phyloP scores from a whole-genome alignment of 495 filamentous ascomycete genomes.

The Neurospora sp. region DNA sequence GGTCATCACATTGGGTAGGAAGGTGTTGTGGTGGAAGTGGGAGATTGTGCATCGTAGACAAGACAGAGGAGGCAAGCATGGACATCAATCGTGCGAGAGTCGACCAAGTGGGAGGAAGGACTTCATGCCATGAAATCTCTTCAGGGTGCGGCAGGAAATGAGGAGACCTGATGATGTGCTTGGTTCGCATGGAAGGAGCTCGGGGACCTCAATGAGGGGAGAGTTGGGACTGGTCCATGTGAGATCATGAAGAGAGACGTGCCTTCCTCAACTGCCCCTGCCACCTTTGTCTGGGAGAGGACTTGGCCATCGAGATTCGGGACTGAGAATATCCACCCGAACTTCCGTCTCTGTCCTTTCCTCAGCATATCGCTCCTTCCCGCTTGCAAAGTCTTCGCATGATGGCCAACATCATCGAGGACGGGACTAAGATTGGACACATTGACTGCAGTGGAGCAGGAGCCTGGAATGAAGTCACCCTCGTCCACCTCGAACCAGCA shows the following conservation, averaged over 20 bases:
- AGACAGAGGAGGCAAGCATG: neutral
- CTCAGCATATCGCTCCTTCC: neutral
- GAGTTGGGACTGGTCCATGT: neutral
- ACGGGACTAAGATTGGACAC: neutral
- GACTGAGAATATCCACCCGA: neutral
- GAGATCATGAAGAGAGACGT: neutral
- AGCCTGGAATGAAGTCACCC: neutral
- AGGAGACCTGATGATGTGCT: neutral
- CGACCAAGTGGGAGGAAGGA: neutral
- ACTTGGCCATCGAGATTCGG: neutral
- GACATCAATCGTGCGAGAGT: neutral
- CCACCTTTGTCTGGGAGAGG: neutral
- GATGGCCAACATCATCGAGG: neutral
- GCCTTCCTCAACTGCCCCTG: neutral
- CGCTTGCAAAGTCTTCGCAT: neutral
- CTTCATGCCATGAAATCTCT: neutral
- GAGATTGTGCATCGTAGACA: neutral
- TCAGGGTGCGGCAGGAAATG: neutral
- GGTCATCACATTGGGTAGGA: neutral
- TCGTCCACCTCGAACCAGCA: neutral
- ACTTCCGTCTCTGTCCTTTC: neutral
- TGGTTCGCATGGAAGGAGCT: neutral
- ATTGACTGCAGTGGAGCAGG: neutral
- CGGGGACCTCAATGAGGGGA: neutral
- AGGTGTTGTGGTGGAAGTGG: neutral